A percentile compares a stretch with the other conserved stretches of the same genome.
Evolutionary conservation across 176 grass and related monocot genomes (phyloP).

Genomic region (Carex pumila): DNA sequence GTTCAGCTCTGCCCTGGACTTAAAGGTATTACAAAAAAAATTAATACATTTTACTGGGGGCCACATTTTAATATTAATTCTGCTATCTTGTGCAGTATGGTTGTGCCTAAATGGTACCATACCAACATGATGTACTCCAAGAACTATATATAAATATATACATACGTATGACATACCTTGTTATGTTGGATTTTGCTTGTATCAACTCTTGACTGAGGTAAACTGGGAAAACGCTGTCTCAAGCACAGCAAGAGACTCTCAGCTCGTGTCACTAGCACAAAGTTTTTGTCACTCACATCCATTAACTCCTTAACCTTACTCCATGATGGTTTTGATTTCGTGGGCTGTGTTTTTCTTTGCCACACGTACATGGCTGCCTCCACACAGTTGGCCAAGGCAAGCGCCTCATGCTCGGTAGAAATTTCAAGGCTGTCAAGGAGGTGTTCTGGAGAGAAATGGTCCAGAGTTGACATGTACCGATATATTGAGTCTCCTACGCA

Average conservation of each 20-base stretch:
- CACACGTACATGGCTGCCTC: constrained; percentile 86
- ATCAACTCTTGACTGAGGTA: constrained; percentile 70
- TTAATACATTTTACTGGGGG: background rate
- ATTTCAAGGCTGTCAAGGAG: constrained; percentile 69
- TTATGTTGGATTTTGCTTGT: constrained; percentile 83
- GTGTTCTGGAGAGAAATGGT: constrained; percentile 65
- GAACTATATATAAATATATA: background rate
- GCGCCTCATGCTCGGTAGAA: constrained; percentile 69
- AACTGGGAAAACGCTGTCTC: constrained; percentile 56
- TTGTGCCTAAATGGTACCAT: background rate
- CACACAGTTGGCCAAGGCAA: constrained; percentile 53
- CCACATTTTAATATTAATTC: background rate
- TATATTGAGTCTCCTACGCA: constrained; percentile 70
- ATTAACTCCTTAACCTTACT: constrained; percentile 72
- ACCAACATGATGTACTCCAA: background rate
- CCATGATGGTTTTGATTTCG: constrained; percentile 43
- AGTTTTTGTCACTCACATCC: constrained; percentile 65
- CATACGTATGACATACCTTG: constrained; percentile 38
- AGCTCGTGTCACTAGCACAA: constrained; percentile 62
- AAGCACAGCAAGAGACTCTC: constrained; percentile 52
- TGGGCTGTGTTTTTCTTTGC: constrained; percentile 44
- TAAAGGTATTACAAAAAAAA: background rate
- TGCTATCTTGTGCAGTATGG: background rate
- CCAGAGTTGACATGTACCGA: constrained; percentile 69
- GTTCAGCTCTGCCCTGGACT: background rate